Conservation (phyloP, 176 grass and related monocot genomes). For the Tillandsia fasciculata region DNA sequence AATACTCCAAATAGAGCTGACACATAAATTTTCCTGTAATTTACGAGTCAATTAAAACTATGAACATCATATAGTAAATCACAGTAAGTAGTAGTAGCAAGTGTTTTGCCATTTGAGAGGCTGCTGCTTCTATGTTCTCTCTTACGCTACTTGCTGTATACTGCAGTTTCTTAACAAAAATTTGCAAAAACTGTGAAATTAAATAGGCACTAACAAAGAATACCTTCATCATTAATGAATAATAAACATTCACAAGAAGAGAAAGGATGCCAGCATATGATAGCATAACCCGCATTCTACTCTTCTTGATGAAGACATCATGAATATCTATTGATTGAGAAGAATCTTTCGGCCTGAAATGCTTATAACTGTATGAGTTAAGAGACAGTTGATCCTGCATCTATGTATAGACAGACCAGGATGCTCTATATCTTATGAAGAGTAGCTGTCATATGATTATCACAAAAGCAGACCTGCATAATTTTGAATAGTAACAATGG, state of each 20-base stretch:
- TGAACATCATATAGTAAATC: slow-evolving; percentile 1
- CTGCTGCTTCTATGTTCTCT: neutral
- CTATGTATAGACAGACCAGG: neutral
- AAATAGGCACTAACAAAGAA: neutral
- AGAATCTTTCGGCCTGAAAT: slow-evolving; percentile 6
- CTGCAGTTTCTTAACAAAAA: neutral
- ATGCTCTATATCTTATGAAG: neutral
- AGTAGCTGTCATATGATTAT: neutral
- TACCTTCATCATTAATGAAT: slow-evolving; percentile 41
- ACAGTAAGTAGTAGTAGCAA: neutral
- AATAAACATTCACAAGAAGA: slow-evolving; percentile 33
- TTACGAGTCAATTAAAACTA: slow-evolving; percentile 7
- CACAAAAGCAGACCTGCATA: slow-evolving; percentile 1
- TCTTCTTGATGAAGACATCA: slow-evolving; percentile 42
- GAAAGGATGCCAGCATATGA: slow-evolving; percentile 18
- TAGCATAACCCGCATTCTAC: slow-evolving; percentile 24
- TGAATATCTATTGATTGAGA: slow-evolving; percentile 41
- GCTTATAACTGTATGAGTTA: slow-evolving; percentile 30
- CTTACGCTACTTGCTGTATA: neutral
- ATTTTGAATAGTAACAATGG: too few species aligned
- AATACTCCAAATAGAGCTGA: slow-evolving; percentile 53
- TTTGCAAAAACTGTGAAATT: neutral
- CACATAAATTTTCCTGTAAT: slow-evolving; percentile 39
- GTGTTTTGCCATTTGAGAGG: neutral
- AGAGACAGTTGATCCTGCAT: neutral